These are phyloP conservation scores for Dioscorea cayenensis DNA, from an alignment of 116 monocot species.

Conservation along the genomic window DNA sequence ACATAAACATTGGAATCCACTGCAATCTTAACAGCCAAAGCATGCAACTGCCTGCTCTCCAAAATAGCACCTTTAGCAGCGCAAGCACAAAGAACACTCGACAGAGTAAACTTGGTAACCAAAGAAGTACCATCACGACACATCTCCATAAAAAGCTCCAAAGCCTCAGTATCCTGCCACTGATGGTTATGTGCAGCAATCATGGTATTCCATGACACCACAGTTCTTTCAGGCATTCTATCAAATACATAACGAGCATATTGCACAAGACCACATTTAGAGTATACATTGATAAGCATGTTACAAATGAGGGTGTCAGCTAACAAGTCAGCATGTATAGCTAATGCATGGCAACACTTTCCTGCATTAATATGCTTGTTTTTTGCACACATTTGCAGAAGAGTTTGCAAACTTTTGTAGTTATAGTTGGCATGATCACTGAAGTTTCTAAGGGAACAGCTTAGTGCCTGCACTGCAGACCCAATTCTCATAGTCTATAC, in stretches of 20 bases:
- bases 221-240: constrained; percentile 19
- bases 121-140: constrained; percentile 19
- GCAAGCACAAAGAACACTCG: constrained; percentile 41
- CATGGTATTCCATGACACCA: constrained; percentile 47
- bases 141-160: constrained; percentile 40
- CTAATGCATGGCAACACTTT: constrained; percentile 38
- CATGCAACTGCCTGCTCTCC: constrained; percentile 51
- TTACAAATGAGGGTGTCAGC: constrained; percentile 37
- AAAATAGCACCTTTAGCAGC: constrained; percentile 15
- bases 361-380: constrained; percentile 15
- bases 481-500: too few species aligned
- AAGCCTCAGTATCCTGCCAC: constrained; percentile 19
- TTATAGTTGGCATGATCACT: too few species aligned
- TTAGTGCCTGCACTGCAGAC: too few species aligned
- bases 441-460: too few species aligned
- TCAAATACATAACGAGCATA: constrained; percentile 37
- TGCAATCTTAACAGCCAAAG: constrained; percentile 39
- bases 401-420: constrained; percentile 7
- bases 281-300: constrained; percentile 45
- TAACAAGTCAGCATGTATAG: constrained; percentile 28
- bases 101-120: constrained; percentile 51
- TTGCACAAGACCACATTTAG: constrained; percentile 26
- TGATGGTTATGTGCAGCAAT: constrained; percentile 26
- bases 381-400: constrained; percentile 35
- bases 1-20: constrained; percentile 50